Percentiles rank a stretch among this genome's conserved stretches.
Conservation (phyloP, 306 rosid genomes). For the Rosa multiflora region DNA sequence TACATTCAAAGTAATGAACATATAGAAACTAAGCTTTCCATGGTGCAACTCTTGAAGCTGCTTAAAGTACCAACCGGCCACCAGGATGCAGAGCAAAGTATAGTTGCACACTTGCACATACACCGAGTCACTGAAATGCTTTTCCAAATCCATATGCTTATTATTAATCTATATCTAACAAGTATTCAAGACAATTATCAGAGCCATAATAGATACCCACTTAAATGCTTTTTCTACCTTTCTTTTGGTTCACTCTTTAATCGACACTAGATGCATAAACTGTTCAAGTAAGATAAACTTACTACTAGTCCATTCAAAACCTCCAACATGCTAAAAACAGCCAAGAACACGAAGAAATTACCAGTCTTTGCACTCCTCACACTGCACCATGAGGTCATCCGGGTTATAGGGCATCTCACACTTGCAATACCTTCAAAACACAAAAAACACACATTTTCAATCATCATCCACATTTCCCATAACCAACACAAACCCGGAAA, state of each 20-base stretch:
- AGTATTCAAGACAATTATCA: neutral
- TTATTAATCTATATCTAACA: neutral
- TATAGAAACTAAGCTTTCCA: conserved; percentile 10
- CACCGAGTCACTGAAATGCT: neutral
- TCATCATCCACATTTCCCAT: conserved; percentile 3
- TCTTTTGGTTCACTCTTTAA: neutral
- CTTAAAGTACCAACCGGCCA: conserved; percentile 2
- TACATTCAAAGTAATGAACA: neutral
- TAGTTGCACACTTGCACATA: neutral
- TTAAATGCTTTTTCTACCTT: neutral
- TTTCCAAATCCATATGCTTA: neutral
- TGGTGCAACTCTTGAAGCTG: conserved; percentile 7
- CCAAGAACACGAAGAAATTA: conserved; percentile 35
- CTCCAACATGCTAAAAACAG: conserved; percentile 11
- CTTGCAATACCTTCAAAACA: conserved; percentile 77
- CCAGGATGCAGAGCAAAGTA: neutral
- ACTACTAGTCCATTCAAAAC: neutral
- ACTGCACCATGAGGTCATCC: conserved; percentile 94
- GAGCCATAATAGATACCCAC: neutral
- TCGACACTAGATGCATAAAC: neutral
- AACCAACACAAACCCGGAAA: neutral
- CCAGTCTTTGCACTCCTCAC: conserved; percentile 98
- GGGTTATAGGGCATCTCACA: conserved; percentile 97
- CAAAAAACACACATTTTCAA: conserved; percentile 15
- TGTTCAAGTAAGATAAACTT: neutral